Base-by-base conservation (phyloP, 495 filamentous ascomycete species). In the Articulospora tetracladia region DNA sequence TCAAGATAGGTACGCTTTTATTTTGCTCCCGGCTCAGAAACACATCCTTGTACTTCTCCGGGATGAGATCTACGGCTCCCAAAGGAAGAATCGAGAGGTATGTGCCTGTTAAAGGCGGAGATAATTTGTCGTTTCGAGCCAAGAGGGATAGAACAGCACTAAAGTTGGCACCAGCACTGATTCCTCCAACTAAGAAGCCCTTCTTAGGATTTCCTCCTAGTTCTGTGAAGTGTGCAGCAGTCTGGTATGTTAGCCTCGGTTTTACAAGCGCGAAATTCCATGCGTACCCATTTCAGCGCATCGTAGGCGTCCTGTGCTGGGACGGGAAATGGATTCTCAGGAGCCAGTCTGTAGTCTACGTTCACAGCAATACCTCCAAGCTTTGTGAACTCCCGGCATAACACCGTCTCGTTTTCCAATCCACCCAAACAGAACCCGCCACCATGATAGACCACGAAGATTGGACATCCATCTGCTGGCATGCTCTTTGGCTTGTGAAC, bases 141-240 rank as follows among this genome's bases (percentile, higher is more conserved):
- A 36, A 69, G 0, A 72, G 68, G 1, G 72, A 67, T 2, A 77
- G 60, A 12, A 78, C 70, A 13, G 74, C 72, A 0, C 75, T 63
- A 12, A 83, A 65, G 60, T 79, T 78, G 1, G 70, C 79, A 8
- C 80, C 81, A 15, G 79, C 78, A 3, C 75, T 79, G 2, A 69
- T 71, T 4, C 81, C 81, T 25, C 78, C 78, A 34, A 83, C 56
- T 27, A 84, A 61, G 57, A 83, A 83, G 1, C 81, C 81, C 53
- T 59, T 68, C 8, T 66, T 59, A 2, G 73, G 70, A 52, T 76
- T 70, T 17, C 74, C 72, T 22, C 67, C 70, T 4, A 76, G 66
- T 6, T 68, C 64, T 36, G 66, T 36, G 57, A 73, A 72, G 50
- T 82, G 73, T 23, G 63, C 47, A 0, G 74, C 72, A 11, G 69